A percentile compares a stretch with the other conserved stretches of the same genome.
Evolutionary conservation across 495 filamentous ascomycete genomes (phyloP).

Genomic region (Elasticomyces elasticus): DNA sequence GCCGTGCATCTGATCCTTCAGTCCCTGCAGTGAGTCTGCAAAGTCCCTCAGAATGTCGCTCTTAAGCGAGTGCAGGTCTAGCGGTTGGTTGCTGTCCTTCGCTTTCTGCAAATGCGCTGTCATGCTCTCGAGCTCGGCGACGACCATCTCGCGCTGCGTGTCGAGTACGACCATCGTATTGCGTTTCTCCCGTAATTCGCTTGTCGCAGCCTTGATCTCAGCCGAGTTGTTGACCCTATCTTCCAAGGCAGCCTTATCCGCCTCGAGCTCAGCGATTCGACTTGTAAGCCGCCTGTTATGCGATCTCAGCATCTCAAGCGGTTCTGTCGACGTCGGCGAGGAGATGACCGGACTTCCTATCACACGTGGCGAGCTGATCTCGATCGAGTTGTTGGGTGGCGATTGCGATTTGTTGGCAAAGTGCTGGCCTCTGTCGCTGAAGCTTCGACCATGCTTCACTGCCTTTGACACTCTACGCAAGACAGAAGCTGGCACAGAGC

Average conservation of each 20-base stretch:
- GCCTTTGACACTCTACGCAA: slow-evolving; percentile 83
- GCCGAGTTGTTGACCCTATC: slow-evolving; percentile 53
- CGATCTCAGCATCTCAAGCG: slow-evolving; percentile 59
- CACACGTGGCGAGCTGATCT: slow-evolving; percentile 58
- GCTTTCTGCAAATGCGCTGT: slow-evolving; percentile 64
- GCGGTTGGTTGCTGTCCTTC: slow-evolving; percentile 44
- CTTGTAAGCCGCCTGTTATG: slow-evolving; percentile 74
- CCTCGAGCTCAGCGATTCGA: slow-evolving; percentile 72
- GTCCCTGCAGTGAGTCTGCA: slow-evolving; percentile 70
- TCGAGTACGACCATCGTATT: slow-evolving; percentile 95
- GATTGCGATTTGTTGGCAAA: slow-evolving; percentile 48
- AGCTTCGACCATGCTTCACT: slow-evolving; percentile 85
- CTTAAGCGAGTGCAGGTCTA: slow-evolving; percentile 46
- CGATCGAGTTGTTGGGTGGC: slow-evolving; percentile 48
- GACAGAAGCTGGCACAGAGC: slow-evolving; percentile 53
- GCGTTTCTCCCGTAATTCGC: slow-evolving; percentile 81
- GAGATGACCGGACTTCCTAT: slow-evolving; percentile 63
- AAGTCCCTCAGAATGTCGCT: slow-evolving; percentile 81
- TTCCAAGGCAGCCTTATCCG: slow-evolving; percentile 43
- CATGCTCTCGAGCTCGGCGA: slow-evolving; percentile 81
- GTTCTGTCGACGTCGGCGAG: slow-evolving; percentile 58
- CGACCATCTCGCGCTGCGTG: slow-evolving; percentile 86
- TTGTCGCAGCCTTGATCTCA: slow-evolving; percentile 74
- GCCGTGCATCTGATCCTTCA: slow-evolving; percentile 68
- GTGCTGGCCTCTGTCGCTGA: slow-evolving; percentile 57